Base-by-base conservation (phyloP, 305 asterid genomes). In the Solanum hybrid region DNA sequence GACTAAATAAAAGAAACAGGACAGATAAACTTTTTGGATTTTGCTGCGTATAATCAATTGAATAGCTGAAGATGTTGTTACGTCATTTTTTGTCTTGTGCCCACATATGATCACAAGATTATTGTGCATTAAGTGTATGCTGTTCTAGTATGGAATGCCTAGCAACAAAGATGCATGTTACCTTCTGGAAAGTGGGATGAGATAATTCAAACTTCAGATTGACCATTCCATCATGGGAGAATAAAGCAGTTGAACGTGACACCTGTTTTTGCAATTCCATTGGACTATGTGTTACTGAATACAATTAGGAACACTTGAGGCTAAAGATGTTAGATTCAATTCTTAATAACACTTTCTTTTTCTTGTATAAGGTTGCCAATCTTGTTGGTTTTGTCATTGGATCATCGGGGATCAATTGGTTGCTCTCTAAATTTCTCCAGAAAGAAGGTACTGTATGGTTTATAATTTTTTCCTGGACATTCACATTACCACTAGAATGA, bases 301-400 rank as follows among this genome's bases (percentile, higher is more conserved):
- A 79, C 33, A 79, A 22, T 36, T 37, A 79, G 86, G 14, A 79
- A n/a, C 31, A 79, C 86, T 79, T 39, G 14, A 13, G 8, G 67
- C 13, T 12, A 1, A 39, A 81, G n/a, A 39, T 26, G 86, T 1
- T n/a, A 81, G 35, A 81, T 81, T 81, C 7, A 39, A 24, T 39
- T 81, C 67, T 81, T 13, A 39, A 8, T 81, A 39, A 81, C 34
- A 35, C 12, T 78, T 83, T 90, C 67, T 83, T 91, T 91, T 95
- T n/a, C 69, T 39, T 81, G 67, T 39, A 39, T 39, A 81, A 97
- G 99, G 98, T 96, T 91, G 99, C 99, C 85, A 97, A 97, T 92
- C 98, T 97, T 88, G 98, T 96, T 28, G 99, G 99, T 61, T 97
- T 97, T 93, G 99, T 97, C 46, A 96, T 97, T 36, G 99, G 99